Conservation (phyloP, 305 asterid genomes). For the Plantago coronopus region DNA sequence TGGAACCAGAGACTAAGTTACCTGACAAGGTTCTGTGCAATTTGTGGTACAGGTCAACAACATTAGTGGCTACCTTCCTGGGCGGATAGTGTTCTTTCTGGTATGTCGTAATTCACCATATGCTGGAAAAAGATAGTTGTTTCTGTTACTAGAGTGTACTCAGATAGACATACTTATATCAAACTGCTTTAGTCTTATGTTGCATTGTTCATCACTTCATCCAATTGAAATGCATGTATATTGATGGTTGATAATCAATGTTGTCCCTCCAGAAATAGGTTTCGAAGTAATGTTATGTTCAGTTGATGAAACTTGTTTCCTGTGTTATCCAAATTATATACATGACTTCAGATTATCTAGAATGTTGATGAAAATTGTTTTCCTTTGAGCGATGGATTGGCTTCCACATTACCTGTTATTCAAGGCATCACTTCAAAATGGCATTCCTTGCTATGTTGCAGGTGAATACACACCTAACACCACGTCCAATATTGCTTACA, state of each 20-base stretch:
- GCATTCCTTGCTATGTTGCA: slow-evolving; percentile 29
- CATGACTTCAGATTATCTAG: not conserved
- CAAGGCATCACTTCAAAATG: slow-evolving; percentile 20
- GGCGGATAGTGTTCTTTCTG: slow-evolving; percentile 96
- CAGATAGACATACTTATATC: not conserved
- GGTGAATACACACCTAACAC: slow-evolving; percentile 98
- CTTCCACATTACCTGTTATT: slow-evolving; percentile 1
- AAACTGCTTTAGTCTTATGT: slow-evolving; percentile 1
- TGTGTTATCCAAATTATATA: not conserved
- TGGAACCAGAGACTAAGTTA: slow-evolving; percentile 8
- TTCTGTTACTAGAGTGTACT: not conserved
- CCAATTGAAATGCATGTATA: not conserved
- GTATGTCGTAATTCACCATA: slow-evolving; percentile 40
- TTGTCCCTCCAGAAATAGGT: not conserved
- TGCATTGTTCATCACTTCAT: not conserved
- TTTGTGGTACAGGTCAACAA: slow-evolving; percentile 77
- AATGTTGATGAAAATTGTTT: not conserved
- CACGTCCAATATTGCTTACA: slow-evolving; percentile 96
- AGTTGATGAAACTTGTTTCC: not conserved
- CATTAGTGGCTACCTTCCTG: slow-evolving; percentile 98
- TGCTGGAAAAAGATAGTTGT: not conserved
- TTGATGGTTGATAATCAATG: not conserved
- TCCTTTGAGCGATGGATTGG: not conserved
- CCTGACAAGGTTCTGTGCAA: slow-evolving; percentile 9
- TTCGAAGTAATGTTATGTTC: not conserved